Percentiles rank a stretch among this genome's conserved stretches.
Conservation (phyloP, 2,329 filamentous ascomycete species). For the Ceratocystis papillata region DNA sequence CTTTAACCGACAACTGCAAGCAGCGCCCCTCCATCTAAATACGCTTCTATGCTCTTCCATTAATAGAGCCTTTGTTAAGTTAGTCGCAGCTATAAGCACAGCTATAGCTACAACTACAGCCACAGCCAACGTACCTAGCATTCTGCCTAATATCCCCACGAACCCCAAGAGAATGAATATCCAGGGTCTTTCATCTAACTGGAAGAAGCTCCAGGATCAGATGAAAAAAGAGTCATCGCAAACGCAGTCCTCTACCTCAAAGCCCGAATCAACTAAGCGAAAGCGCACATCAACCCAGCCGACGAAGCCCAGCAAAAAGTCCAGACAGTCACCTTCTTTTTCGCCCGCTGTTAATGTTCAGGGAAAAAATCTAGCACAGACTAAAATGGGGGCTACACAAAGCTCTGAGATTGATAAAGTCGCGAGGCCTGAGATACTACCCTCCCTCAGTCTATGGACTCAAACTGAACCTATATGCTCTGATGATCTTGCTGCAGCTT, state of each 20-base stretch:
- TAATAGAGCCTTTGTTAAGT: no score
- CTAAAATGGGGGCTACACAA: conserved; percentile 46
- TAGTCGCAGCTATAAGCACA: no score
- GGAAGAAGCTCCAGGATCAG: conserved; percentile 64
- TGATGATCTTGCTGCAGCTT: conserved; percentile 51
- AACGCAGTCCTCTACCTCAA: conserved; percentile 26
- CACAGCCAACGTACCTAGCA: not conserved
- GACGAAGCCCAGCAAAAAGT: conserved; percentile 15
- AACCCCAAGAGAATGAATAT: conserved; percentile 23
- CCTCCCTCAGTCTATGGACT: conserved; percentile 49
- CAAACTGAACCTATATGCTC: conserved; percentile 51
- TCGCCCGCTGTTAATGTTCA: not conserved
- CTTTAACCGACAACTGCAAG: not conserved
- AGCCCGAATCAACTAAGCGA: conserved; percentile 30
- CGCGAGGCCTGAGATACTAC: conserved; percentile 32
- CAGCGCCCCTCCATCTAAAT: no score
- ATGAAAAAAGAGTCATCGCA: conserved; percentile 37
- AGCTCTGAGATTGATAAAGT: conserved; percentile 38
- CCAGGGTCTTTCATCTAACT: conserved; percentile 53
- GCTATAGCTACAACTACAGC: no score
- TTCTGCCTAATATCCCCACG: not conserved
- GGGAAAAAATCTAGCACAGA: conserved; percentile 28
- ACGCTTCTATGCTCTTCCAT: no score
- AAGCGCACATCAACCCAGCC: conserved; percentile 27
- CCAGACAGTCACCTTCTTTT: conserved; percentile 23